A percentile compares a stretch with the other conserved stretches of the same genome.
Evolutionary conservation across 2,329 filamentous ascomycete species (phyloP).

Genomic region (Knufia fluminis): DNA sequence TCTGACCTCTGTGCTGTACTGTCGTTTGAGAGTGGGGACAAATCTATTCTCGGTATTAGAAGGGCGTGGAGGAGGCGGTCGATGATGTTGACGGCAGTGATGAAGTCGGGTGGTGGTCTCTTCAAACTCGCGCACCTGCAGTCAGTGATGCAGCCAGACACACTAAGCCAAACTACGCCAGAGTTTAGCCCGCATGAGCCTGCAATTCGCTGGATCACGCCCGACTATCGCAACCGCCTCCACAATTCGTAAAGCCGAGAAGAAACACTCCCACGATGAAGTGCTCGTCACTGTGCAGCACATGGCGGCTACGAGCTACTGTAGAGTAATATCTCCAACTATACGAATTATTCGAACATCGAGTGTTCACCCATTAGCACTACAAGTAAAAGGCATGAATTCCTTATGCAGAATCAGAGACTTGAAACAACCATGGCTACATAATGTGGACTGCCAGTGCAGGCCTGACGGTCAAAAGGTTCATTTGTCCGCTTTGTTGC

Average conservation of each 20-base stretch:
- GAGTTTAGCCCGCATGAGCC: neutral
- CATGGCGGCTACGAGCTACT: neutral
- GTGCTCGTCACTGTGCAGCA: neutral
- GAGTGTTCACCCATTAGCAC: too few species aligned
- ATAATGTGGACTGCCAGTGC: neutral
- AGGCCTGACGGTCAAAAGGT: neutral
- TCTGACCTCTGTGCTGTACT: neutral
- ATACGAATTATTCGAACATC: too few species aligned
- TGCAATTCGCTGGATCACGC: constrained; percentile 4
- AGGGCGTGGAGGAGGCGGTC: neutral
- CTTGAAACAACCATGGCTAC: constrained; percentile 1
- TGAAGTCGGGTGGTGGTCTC: constrained; percentile 1
- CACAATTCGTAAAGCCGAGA: neutral
- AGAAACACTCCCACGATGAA: neutral
- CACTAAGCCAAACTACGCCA: neutral
- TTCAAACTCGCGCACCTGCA: neutral
- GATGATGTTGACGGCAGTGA: constrained; percentile 5
- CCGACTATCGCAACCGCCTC: neutral
- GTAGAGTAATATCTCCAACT: too few species aligned
- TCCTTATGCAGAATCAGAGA: neutral
- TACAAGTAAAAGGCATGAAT: too few species aligned
- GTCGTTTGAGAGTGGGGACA: neutral
- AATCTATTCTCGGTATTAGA: neutral
- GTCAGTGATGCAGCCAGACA: constrained; percentile 2
- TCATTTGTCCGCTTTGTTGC: neutral